These are phyloP conservation scores for Zasmidium angulare DNA, from an alignment of 2,329 filamentous ascomycete genomes.

Conservation along the genomic window DNA sequence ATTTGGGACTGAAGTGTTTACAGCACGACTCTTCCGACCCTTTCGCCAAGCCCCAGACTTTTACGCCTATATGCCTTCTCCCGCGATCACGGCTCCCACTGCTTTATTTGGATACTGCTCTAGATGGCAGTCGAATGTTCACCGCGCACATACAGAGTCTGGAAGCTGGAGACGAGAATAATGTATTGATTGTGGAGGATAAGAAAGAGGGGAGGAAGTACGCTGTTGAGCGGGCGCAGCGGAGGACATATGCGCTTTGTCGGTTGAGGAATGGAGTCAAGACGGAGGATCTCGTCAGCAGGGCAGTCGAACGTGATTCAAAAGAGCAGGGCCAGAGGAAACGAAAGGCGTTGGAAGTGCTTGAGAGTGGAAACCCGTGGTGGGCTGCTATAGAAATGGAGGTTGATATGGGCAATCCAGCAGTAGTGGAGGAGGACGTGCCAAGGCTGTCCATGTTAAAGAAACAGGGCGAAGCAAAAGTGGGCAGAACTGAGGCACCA, in stretches of 20 bases:
- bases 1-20: slow-evolving; percentile 8
- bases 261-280: slow-evolving; percentile 68
- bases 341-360: slow-evolving; percentile 13
- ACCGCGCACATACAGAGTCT: slow-evolving; percentile 63
- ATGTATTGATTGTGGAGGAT: slow-evolving; percentile 62
- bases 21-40: slow-evolving; percentile 25
- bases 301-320: slow-evolving; percentile 27
- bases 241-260: slow-evolving; percentile 65
- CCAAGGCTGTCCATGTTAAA: background rate
- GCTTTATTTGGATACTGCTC: slow-evolving; percentile 60
- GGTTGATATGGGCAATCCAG: background rate
- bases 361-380: slow-evolving; percentile 23
- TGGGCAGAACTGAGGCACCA: background rate
- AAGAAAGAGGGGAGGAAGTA: slow-evolving; percentile 57
- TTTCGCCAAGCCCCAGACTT: slow-evolving; percentile 25
- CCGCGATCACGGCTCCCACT: slow-evolving; percentile 61
- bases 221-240: slow-evolving; percentile 65
- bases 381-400: slow-evolving; percentile 25
- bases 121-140: slow-evolving; percentile 56
- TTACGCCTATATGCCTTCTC: slow-evolving; percentile 47
- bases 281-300: slow-evolving; percentile 51
- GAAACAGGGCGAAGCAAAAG: background rate
- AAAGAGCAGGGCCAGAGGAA: slow-evolving; percentile 20
- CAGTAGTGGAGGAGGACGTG: background rate
- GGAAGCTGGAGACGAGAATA: slow-evolving; percentile 52